A percentile compares a stretch with the other conserved stretches of the same genome.
Conservation (phyloP, 1,139 yeast species). For the Debaryomyces sp. region DNA sequence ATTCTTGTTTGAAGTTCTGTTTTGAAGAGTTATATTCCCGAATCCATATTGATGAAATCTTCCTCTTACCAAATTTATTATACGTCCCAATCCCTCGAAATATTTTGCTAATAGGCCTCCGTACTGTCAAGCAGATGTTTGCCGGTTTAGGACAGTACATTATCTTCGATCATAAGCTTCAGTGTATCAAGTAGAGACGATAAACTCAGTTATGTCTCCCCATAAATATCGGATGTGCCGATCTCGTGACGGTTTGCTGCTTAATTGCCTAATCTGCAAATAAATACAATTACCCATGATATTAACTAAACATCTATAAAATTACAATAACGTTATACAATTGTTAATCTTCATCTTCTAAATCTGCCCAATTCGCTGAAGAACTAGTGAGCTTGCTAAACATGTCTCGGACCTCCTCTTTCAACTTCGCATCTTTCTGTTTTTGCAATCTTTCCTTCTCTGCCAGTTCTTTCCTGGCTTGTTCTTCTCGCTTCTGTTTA, state of each 20-base stretch:
- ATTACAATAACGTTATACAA: conserved; percentile 1
- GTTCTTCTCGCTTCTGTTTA: conserved; percentile 15
- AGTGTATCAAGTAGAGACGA: neutral
- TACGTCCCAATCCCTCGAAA: neutral
- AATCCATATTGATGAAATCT: neutral
- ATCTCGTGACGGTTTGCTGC: neutral
- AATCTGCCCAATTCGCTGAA: conserved; percentile 39
- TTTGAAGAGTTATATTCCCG: conserved; percentile 6
- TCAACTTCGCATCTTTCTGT: conserved; percentile 21
- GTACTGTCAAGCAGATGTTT: neutral
- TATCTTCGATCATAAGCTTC: neutral
- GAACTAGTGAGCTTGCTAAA: conserved; percentile 33
- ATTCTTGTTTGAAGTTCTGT: conserved; percentile 10
- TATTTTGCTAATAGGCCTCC: neutral
- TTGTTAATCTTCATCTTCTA: conserved; percentile 11
- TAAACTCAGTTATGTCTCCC: neutral
- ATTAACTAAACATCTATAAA: conserved; percentile 5
- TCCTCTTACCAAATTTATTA: neutral
- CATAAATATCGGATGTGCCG: neutral
- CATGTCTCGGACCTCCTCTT: conserved; percentile 33
- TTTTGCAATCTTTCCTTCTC: conserved; percentile 12
- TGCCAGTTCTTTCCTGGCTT: conserved; percentile 11
- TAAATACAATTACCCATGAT: neutral
- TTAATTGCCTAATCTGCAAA: neutral
- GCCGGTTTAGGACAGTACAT: neutral